Evolutionary conservation across 805 yeast species (phyloP).

Genomic region (Ogataea paradorogensis): DNA sequence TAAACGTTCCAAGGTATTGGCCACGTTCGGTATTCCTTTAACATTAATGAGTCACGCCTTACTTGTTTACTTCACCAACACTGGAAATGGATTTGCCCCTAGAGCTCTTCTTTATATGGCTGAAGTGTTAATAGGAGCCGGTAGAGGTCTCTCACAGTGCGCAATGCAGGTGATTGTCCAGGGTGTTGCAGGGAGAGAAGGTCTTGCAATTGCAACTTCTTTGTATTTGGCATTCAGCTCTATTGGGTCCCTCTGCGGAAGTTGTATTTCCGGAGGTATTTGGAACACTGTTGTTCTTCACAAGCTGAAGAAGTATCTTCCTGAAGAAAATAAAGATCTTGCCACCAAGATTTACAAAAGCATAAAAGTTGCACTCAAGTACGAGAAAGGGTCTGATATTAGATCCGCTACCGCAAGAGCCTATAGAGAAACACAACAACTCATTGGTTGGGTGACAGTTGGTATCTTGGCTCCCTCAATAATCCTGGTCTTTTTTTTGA

Average conservation of each 20-base stretch:
- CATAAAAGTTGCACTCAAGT: slow-evolving; percentile 1
- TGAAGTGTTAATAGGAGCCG: slow-evolving; percentile 5
- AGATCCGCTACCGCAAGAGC: slow-evolving; percentile 2
- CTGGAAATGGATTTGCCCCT: background rate
- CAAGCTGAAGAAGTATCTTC: slow-evolving; percentile 2
- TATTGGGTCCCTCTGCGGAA: slow-evolving; percentile 4
- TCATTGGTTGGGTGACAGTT: slow-evolving; percentile 6
- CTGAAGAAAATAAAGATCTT: background rate
- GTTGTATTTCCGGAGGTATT: slow-evolving; percentile 2
- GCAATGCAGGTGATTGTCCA: slow-evolving; percentile 7
- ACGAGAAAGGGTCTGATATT: slow-evolving; percentile 1
- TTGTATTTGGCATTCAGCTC: slow-evolving; percentile 3
- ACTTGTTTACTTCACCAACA: slow-evolving; percentile 2
- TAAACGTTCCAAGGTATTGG: slow-evolving; percentile 2
- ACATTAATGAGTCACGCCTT: background rate
- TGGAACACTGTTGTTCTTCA: slow-evolving; percentile 4
- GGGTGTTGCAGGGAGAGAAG: slow-evolving; percentile 3
- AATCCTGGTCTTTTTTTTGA: slow-evolving; percentile 1
- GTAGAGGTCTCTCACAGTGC: slow-evolving; percentile 2
- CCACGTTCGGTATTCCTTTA: slow-evolving; percentile 1
- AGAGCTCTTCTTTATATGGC: slow-evolving; percentile 2
- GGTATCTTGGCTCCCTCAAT: slow-evolving; percentile 2
- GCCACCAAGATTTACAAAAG: slow-evolving; percentile 4
- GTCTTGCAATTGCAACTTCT: slow-evolving; percentile 4
- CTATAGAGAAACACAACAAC: slow-evolving; percentile 4